Evolutionary conservation across 1,284 basidiomycete genomes (phyloP), one percentile per base, ranked within the genome.

Genomic region (Austroboletus niveus): DNA sequence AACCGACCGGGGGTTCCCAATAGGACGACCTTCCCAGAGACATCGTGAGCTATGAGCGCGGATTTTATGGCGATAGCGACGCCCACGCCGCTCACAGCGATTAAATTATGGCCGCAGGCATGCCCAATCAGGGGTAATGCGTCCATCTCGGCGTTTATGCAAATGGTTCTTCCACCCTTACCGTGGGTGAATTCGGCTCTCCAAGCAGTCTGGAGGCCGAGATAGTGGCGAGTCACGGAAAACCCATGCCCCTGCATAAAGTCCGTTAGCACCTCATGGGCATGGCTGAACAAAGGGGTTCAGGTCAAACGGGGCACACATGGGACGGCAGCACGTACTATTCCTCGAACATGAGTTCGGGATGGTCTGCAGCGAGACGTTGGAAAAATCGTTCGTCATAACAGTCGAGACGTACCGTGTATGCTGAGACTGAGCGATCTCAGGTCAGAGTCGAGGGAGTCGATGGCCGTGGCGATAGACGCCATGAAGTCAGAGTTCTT

Each of bases 51-150:
- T 64, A 82, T 70, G 60, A 94, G 68, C 7, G 85, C 85, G 30
- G 78, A 75, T 61, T 85, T 87, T 48, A 90, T 72, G 6, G 84
- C 86, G 47, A 92, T 69, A 8, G 91, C 85, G 14, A 89, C 80
- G 11, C 85, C 92, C 22, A 92, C 81, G 27, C 92, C 92, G 47
- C 82, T 79, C 52, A 89, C 83, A 31, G 90, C 90, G 53, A 94
- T 94, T 50, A 94, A 75, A 66, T 93, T 93, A 65, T 94, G 90
- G 0, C 91, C 91, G 61, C 92, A 94, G 0, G 87, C 92, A 67
- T 93, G 84, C 5, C 85, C 84, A 47, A 87, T 74, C 17, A 78
- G 75, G 15, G 77, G 79, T n/a, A 85, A 70, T 3, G 83, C 76
- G 60, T 86, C 85, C 79, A 87, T 86, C 66, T 75, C 57, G 40